These are phyloP conservation scores for Meira nashicola DNA, from an alignment of 1,284 basidiomycete genomes.

Conservation along the genomic window DNA sequence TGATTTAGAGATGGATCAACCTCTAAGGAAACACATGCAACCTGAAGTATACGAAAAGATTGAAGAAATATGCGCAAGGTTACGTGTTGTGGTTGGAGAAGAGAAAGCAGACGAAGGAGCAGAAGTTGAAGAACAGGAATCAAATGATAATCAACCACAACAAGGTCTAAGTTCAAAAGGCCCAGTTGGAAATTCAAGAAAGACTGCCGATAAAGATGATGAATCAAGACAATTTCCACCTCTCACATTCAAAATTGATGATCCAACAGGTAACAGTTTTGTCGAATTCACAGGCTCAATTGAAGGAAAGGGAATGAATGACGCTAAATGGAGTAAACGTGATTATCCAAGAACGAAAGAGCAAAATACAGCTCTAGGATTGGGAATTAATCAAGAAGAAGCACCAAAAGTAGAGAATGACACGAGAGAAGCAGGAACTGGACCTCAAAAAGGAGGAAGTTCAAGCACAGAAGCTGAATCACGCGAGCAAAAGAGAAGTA, in stretches of 20 bases:
- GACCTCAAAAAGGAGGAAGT: conserved; percentile 19
- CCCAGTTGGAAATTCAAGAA: conserved; percentile 19
- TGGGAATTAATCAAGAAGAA: conserved; percentile 49
- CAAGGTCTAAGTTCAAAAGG: conserved; percentile 34
- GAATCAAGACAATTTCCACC: conserved; percentile 62
- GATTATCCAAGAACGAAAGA: conserved; percentile 76
- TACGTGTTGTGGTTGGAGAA: conserved; percentile 69
- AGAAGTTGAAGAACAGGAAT: conserved; percentile 27
- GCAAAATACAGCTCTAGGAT: conserved; percentile 77
- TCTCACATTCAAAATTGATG: conserved; percentile 83
- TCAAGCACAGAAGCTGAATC: conserved; percentile 30
- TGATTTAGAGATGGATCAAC: conserved; percentile 80
- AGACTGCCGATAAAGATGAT: conserved; percentile 24
- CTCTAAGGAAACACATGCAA: conserved; percentile 76
- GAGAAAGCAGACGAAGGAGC: conserved; percentile 52
- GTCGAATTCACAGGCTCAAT: conserved; percentile 47
- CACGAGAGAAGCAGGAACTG: not conserved
- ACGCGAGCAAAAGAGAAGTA: conserved; percentile 32
- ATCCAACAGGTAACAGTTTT: conserved; percentile 92
- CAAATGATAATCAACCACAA: conserved; percentile 42
- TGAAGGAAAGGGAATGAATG: conserved; percentile 58
- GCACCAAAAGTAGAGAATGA: not conserved
- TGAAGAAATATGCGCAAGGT: conserved; percentile 66
- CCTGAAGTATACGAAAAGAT: conserved; percentile 74
- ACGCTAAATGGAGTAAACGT: conserved; percentile 89